phyloP scores from a whole-genome alignment of 2,329 filamentous ascomycete genomes.

The Trematosphaeria pertusa region DNA sequence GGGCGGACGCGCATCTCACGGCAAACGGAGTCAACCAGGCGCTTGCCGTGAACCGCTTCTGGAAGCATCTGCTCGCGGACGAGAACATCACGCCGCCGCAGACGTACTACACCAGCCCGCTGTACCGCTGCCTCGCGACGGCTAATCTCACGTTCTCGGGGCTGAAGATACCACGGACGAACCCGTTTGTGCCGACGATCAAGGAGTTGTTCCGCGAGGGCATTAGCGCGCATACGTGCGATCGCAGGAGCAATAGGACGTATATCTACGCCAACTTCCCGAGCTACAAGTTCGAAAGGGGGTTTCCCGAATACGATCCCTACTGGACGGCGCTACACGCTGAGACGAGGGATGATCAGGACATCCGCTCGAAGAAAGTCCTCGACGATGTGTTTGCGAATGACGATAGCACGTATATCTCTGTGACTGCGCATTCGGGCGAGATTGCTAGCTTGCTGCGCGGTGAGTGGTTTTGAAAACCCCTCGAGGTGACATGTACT shows the following conservation, averaged over 20 bases:
- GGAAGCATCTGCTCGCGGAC: slow-evolving; percentile 57
- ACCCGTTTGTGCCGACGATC: slow-evolving; percentile 64
- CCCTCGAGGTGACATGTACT: no score
- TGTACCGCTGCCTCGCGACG: slow-evolving; percentile 69
- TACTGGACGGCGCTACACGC: slow-evolving; percentile 58
- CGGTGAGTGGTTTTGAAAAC: slow-evolving; percentile 19
- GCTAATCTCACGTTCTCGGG: slow-evolving; percentile 66
- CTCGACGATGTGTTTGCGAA: slow-evolving; percentile 61
- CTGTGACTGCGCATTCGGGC: slow-evolving; percentile 65
- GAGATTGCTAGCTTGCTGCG: slow-evolving; percentile 63
- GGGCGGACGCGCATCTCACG: slow-evolving; percentile 71
- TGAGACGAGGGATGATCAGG: slow-evolving; percentile 60
- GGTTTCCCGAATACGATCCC: slow-evolving; percentile 66
- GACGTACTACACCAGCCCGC: slow-evolving; percentile 69
- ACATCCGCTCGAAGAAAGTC: slow-evolving; percentile 53
- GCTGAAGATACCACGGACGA: slow-evolving; percentile 59
- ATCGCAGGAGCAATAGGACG: slow-evolving; percentile 64
- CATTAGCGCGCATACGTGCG: slow-evolving; percentile 73
- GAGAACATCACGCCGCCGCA: slow-evolving; percentile 67
- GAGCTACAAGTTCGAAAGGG: slow-evolving; percentile 63
- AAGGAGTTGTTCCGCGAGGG: slow-evolving; percentile 72
- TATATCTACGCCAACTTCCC: slow-evolving; percentile 63
- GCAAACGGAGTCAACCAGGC: slow-evolving; percentile 64
- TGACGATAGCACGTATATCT: slow-evolving; percentile 58
- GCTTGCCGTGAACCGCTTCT: slow-evolving; percentile 65